Base-by-base conservation (phyloP, 805 yeast species). In the Kregervanrija delftensis region DNA sequence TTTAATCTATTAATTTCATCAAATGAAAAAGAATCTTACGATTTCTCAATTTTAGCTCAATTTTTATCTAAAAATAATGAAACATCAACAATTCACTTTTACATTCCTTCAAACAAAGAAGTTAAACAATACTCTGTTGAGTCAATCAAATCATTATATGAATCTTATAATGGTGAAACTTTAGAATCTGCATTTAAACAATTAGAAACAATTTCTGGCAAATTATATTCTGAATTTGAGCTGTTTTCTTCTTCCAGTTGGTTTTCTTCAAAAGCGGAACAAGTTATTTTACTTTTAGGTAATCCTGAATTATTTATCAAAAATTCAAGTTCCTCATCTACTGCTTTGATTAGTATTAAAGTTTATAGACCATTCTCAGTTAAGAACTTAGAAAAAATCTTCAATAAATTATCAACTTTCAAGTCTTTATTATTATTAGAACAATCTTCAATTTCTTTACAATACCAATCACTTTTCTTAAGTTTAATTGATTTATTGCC, bases 351-450 rank as follows among this genome's bases (percentile, higher is more conserved):
- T 38, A 65, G 77, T 8, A 69, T 86, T 39, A 77, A 83, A 35
- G 76, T 77, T 31, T 84, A 83, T 68, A 77, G 87, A 56, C 96
- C 96, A 3, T 85, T 89, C 68, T 66, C 73, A 47, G 68, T 81
- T 41, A 60, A 67, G n/a, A 60, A 68, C 12, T 66, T 87, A 30
- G 65, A 77, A 41, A 52, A 60, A 85, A 73, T 42, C 6, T 16
- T 47, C 11, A 9, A 9, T 10, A 35, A 40, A 12, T 16, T 41
- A 28, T 13, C 44, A 3, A 38, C 40, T 28, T 45, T 45, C 33
- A 12, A 34, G 1, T 30, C 49, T 10, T 67, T 90, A 42, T 76
- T 79, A 11, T 74, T 84, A 13, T 69, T 86, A 17, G 85, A 86
- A 57, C 95, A 89, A 66, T 70, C 83, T 36, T 64, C 73, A 45